phyloP scores from a whole-genome alignment of 305 asterid genomes.

The Stenogyne calaminthoides region DNA sequence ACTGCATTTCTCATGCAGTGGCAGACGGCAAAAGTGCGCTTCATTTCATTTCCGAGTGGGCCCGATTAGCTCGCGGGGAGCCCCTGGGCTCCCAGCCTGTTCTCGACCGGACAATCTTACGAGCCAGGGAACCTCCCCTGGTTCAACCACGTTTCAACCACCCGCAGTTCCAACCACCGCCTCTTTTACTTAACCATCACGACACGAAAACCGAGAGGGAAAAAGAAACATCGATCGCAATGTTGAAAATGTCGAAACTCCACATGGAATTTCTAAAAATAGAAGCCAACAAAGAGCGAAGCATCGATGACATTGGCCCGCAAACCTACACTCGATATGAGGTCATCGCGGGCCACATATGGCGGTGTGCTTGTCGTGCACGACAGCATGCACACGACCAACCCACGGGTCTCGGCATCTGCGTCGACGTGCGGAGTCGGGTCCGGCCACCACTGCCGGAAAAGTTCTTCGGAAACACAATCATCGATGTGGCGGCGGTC shows the following conservation, averaged over 20 bases:
- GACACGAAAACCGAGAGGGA: slow-evolving; percentile 34
- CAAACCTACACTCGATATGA: slow-evolving; percentile 50
- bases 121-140: slow-evolving; percentile 38
- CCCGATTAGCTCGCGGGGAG: slow-evolving; percentile 47
- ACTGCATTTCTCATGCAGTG: slow-evolving; percentile 52
- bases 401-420: slow-evolving; percentile 43
- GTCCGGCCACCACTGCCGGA: slow-evolving; percentile 48
- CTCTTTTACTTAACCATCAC: slow-evolving; percentile 38
- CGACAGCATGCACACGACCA: slow-evolving; percentile 44
- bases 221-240: slow-evolving; percentile 30
- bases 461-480: slow-evolving; percentile 59
- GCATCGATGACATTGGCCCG: background rate
- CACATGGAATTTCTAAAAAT: slow-evolving; percentile 42
- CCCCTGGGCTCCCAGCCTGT: slow-evolving; percentile 33
- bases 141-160: slow-evolving; percentile 31
- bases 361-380: slow-evolving; percentile 55
- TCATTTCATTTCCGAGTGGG: slow-evolving; percentile 59
- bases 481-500: slow-evolving; percentile 39
- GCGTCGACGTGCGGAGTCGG: slow-evolving; percentile 48
- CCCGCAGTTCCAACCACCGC: slow-evolving; percentile 42
- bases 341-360: slow-evolving; percentile 48
- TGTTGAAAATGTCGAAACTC: slow-evolving; percentile 37
- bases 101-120: slow-evolving; percentile 44
- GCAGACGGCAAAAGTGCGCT: slow-evolving; percentile 57
- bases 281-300: slow-evolving; percentile 30